Conservation (phyloP, 768 basidiomycete genomes). For the Chiua virens region DNA sequence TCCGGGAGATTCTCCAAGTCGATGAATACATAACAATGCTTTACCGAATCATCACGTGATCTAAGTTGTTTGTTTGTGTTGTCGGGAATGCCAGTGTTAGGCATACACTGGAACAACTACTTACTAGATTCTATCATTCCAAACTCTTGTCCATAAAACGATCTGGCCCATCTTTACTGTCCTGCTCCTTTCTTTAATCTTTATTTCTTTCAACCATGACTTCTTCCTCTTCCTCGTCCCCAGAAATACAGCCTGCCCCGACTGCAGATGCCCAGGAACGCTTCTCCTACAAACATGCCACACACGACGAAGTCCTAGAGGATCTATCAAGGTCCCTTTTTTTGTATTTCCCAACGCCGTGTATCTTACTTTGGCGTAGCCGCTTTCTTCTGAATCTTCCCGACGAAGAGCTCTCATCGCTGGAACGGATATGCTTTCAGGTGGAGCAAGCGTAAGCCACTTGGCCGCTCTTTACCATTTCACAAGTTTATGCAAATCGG, state of each 20-base stretch:
- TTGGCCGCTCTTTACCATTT: constrained; percentile 7
- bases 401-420: constrained; percentile 83
- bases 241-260: constrained; percentile 60
- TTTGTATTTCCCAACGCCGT: constrained; percentile 5
- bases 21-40: no score
- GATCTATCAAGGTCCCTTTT: constrained; percentile 76
- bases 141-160: constrained; percentile 32
- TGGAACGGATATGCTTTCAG: constrained; percentile 96
- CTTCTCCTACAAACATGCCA: constrained; percentile 66
- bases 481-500: constrained; percentile 9
- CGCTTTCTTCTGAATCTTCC: constrained; percentile 98
- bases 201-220: constrained; percentile 49
- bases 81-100: constrained; percentile 10
- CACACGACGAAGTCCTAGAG: constrained; percentile 84
- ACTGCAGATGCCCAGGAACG: constrained; percentile 39
- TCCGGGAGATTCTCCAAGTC: not conserved
- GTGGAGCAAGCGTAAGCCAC: constrained; percentile 93
- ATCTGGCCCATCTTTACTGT: constrained; percentile 29
- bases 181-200: constrained; percentile 32
- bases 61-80: constrained; percentile 23
- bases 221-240: constrained; percentile 77
- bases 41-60: constrained; percentile 20
- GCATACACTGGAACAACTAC: constrained; percentile 22
- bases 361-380: constrained; percentile 40
- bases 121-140: constrained; percentile 23